These are phyloP conservation scores for Cyphellophora attinorum DNA, from an alignment of 2,329 filamentous ascomycete genomes.

Conservation along the genomic window DNA sequence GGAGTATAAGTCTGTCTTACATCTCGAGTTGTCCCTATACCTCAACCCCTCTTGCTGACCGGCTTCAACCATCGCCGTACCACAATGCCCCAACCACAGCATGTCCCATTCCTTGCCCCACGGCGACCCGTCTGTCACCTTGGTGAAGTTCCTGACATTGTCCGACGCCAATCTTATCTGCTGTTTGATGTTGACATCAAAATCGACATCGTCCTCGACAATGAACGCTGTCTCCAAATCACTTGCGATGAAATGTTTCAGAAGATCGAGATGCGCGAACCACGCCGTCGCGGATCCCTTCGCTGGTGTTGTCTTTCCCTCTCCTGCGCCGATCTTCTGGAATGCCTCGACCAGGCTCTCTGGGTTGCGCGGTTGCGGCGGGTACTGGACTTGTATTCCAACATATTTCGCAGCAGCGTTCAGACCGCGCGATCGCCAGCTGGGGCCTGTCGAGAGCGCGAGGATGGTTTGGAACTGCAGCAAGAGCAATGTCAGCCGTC, in stretches of 20 bases:
- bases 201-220: constrained; percentile 33
- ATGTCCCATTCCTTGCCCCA: constrained; percentile 28
- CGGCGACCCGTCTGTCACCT: constrained; percentile 10
- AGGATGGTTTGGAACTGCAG: constrained; percentile 7
- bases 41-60: no score
- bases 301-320: constrained; percentile 2
- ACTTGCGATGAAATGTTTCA: constrained; percentile 6
- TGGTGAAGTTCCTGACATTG: constrained; percentile 22
- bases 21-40: no score
- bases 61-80: constrained; percentile 9
- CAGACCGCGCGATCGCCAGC: constrained; percentile 5
- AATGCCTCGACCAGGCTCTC: constrained; percentile 3
- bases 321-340: constrained; percentile 4
- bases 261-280: constrained; percentile 8
- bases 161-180: constrained; percentile 23
- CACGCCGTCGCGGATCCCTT: constrained; percentile 7
- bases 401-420: constrained; percentile 5
- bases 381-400: constrained; percentile 6
- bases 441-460: constrained; percentile 2
- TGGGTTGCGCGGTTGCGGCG: constrained; percentile 5
- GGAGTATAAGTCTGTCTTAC: no score
- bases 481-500: no score
- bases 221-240: constrained; percentile 7
- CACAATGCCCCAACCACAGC: constrained; percentile 30
- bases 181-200: constrained; percentile 25